These are phyloP conservation scores for Ambrosiella xylebori DNA, from an alignment of 2,329 filamentous ascomycete species.

Conservation along the genomic window DNA sequence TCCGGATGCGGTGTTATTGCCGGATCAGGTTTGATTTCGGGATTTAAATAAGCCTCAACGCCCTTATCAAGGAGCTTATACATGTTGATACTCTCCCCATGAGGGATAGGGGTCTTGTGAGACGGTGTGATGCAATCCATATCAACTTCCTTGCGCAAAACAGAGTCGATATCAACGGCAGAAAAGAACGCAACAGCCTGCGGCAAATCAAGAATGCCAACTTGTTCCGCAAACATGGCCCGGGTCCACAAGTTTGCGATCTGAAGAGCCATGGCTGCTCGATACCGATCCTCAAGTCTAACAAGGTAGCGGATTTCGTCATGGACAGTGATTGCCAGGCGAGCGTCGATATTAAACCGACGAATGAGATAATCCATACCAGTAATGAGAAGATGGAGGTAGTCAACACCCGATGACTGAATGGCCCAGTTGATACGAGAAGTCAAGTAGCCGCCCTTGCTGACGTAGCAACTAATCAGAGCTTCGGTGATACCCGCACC, in stretches of 20 bases:
- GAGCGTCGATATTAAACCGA: slow-evolving; percentile 68
- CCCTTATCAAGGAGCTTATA: slow-evolving; percentile 58
- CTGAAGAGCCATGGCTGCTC: slow-evolving; percentile 80
- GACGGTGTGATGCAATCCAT: slow-evolving; percentile 94
- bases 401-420: slow-evolving; percentile 92
- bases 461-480: slow-evolving; percentile 72
- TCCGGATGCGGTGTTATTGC: slow-evolving; percentile 38
- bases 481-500: slow-evolving; percentile 94
- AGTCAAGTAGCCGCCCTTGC: slow-evolving; percentile 81
- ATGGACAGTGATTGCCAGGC: slow-evolving; percentile 84
- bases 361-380: slow-evolving; percentile 86
- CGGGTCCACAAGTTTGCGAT: slow-evolving; percentile 91
- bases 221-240: slow-evolving; percentile 93
- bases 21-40: slow-evolving; percentile 37
- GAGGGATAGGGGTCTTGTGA: slow-evolving; percentile 58
- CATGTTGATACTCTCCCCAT: slow-evolving; percentile 80
- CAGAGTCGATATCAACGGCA: slow-evolving; percentile 84
- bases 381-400: slow-evolving; percentile 83
- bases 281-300: slow-evolving; percentile 68
- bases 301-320: slow-evolving; percentile 95
- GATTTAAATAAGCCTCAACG: slow-evolving; percentile 49
- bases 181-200: slow-evolving; percentile 93
- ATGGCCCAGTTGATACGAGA: slow-evolving; percentile 98
- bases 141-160: slow-evolving; percentile 93
- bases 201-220: slow-evolving; percentile 87